These are phyloP conservation scores for Leishmania amazonensis DNA, from an alignment of 208 protist genomes.

Conservation along the genomic window DNA sequence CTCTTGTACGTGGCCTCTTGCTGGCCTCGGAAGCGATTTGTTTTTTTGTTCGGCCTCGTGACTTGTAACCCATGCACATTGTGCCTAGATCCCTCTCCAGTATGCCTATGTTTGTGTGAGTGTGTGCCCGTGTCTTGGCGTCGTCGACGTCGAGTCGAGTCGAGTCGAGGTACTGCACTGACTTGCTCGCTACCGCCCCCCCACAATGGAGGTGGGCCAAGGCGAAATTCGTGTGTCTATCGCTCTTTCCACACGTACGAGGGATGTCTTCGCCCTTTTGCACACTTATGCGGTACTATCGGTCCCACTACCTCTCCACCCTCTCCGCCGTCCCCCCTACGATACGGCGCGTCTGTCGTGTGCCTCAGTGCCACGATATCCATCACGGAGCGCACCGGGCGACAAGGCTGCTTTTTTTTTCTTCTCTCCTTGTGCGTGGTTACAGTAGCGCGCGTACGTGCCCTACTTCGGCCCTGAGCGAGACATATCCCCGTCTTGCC, in stretches of 20 bases:
- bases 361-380: background rate
- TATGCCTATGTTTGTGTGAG: background rate
- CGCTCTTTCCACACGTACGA: background rate
- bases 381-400: background rate
- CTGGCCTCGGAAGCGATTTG: background rate
- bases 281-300: background rate
- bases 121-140: background rate
- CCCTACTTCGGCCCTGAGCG: background rate
- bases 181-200: background rate
- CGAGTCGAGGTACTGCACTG: background rate
- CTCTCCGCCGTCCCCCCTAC: background rate
- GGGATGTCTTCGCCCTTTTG: background rate
- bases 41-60: background rate
- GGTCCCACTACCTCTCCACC: background rate
- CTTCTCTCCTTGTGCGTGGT: background rate
- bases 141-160: background rate
- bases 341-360: background rate
- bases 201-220: background rate
- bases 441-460: background rate
- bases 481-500: background rate
- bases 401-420: background rate
- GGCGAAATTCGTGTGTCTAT: conserved; percentile 1
- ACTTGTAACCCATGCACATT: background rate
- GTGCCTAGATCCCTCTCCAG: background rate
- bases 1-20: background rate